A percentile compares a stretch with the other conserved stretches of the same genome.
phyloP scores from a whole-genome alignment of 257 asterid genomes.

The Solanum tarapatanum region DNA sequence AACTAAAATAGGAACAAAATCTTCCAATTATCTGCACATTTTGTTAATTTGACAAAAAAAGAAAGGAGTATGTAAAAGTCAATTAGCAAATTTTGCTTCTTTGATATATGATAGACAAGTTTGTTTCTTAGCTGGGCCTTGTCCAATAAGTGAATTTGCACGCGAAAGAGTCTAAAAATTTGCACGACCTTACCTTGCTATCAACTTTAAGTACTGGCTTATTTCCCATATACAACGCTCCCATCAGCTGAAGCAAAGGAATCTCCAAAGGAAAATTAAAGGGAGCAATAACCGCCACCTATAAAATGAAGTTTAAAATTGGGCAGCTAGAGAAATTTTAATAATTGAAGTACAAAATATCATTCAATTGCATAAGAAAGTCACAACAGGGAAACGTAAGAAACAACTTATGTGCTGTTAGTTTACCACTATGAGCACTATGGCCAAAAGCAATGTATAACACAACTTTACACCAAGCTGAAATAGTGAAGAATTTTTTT shows the following conservation, averaged over 20 bases:
- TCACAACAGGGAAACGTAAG: not conserved
- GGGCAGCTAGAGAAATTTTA: not conserved
- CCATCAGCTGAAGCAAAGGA: constrained; percentile 96
- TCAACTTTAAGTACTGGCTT: constrained; percentile 92
- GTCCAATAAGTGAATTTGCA: not conserved
- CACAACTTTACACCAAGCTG: not conserved
- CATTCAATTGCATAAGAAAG: not conserved
- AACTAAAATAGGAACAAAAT: not conserved
- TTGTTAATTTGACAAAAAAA: not conserved
- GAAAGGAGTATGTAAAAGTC: not conserved
- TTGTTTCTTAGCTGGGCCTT: not conserved
- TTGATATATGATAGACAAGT: not conserved
- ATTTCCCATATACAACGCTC: constrained; percentile 98
- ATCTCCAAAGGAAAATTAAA: constrained; percentile 95
- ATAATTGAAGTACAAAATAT: not conserved
- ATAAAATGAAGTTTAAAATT: not conserved
- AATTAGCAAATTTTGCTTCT: not conserved
- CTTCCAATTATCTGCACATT: not conserved
- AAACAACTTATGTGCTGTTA: not conserved
- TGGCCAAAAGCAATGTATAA: not conserved
- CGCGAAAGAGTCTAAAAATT: not conserved
- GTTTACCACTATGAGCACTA: not conserved
- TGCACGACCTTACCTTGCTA: constrained; percentile 56
- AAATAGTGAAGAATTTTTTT: not conserved
- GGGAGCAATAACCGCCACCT: constrained; percentile 89